Conservation (phyloP, 345 rosid genomes). For the Populus alba region DNA sequence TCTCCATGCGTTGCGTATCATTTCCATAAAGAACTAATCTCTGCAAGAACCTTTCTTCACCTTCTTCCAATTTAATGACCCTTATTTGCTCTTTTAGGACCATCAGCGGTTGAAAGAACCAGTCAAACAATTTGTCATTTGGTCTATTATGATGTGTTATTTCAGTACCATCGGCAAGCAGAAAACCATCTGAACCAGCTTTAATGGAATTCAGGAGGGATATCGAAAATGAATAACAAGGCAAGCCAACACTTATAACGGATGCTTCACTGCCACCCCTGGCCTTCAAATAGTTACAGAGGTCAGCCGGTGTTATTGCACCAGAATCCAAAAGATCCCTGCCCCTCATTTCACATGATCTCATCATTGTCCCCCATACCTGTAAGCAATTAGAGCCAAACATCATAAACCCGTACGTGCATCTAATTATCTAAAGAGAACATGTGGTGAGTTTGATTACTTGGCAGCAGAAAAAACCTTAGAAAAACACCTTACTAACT, state of each 20-base stretch:
- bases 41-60: conserved; percentile 60
- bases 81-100: conserved; percentile 70
- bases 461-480: background rate
- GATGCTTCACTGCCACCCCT: conserved; percentile 46
- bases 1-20: conserved; percentile 44
- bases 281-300: conserved; percentile 52
- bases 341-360: conserved; percentile 57
- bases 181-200: conserved; percentile 58
- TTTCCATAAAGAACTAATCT: conserved; percentile 62
- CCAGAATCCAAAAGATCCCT: conserved; percentile 57
- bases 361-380: conserved; percentile 64
- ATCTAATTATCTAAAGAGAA: background rate
- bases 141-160: conserved; percentile 65
- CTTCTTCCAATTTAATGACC: conserved; percentile 52
- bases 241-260: conserved; percentile 53
- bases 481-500: background rate
- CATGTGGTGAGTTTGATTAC: background rate
- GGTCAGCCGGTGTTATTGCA: conserved; percentile 47
- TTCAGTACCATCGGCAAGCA: conserved; percentile 60
- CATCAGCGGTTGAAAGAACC: conserved; percentile 70
- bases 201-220: conserved; percentile 55
- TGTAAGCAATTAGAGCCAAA: conserved; percentile 14
- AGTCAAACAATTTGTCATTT: conserved; percentile 66
- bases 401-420: background rate
- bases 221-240: conserved; percentile 56